Evolutionary conservation across 495 filamentous ascomycete species (phyloP).

Genomic region (Lasiosphaeria ovina): DNA sequence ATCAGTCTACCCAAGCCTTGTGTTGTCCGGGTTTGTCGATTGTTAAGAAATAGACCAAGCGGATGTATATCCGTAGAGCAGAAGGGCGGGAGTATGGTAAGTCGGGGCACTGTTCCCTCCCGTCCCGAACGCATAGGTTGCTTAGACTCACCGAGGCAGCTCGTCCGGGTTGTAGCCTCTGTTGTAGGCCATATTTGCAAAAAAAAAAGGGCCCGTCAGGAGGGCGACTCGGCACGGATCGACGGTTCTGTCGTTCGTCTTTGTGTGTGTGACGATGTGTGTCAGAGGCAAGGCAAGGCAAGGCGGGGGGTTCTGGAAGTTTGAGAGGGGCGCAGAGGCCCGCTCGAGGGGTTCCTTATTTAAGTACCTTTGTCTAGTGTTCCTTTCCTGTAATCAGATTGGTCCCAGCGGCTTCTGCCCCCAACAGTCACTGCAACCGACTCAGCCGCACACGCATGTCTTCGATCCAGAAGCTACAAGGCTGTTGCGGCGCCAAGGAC

Average conservation of each 20-base stretch:
- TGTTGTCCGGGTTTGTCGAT: too few relatives aligned
- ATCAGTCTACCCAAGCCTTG: constrained; percentile 13
- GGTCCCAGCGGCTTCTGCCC: background rate
- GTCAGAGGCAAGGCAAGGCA: constrained; percentile 16
- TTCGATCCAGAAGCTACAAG: background rate
- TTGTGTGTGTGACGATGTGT: constrained; percentile 8
- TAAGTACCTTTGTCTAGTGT: background rate
- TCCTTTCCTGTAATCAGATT: background rate
- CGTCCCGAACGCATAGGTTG: background rate
- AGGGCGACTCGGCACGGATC: constrained; percentile 15
- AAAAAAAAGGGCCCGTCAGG: constrained; percentile 5
- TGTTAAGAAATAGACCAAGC: too few relatives aligned
- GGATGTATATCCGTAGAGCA: background rate
- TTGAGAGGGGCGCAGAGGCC: constrained; percentile 1
- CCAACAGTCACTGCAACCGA: background rate
- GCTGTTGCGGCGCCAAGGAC: background rate
- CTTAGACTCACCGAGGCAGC: constrained; percentile 77
- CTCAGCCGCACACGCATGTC: constrained; percentile 1
- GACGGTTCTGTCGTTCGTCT: constrained; percentile 17
- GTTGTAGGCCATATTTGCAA: constrained; percentile 83
- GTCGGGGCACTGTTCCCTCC: too few relatives aligned
- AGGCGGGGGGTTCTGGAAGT: constrained; percentile 9
- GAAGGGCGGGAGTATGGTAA: background rate
- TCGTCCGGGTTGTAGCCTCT: constrained; percentile 92
- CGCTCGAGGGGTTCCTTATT: constrained; percentile 5